Evolutionary conservation across 345 rosid species (phyloP).

Genomic region (Hypericum androsaemum): DNA sequence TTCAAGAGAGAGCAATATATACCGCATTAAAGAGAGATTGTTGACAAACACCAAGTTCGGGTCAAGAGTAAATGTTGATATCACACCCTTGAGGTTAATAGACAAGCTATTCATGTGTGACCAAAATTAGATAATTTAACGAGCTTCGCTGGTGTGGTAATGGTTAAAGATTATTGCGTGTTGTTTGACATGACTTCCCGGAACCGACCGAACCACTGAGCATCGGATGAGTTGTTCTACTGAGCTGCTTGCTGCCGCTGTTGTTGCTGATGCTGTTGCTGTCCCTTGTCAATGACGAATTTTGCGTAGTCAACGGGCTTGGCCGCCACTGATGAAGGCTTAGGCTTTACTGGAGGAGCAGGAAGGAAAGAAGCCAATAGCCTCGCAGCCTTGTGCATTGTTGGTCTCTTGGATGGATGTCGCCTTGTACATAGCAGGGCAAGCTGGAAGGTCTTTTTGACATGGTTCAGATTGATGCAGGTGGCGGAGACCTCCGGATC

Average conservation of each 20-base stretch:
- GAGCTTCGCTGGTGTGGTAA: not conserved
- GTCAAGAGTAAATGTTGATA: too few species aligned
- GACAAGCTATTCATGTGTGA: not conserved
- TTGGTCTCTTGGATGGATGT: slow-evolving; percentile 64
- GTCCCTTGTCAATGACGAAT: slow-evolving; percentile 35
- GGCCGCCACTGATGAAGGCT: slow-evolving; percentile 18
- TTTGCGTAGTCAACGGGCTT: slow-evolving; percentile 40
- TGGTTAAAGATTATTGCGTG: slow-evolving; percentile 25
- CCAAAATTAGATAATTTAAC: not conserved
- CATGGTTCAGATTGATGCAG: slow-evolving; percentile 50
- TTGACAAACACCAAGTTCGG: too few species aligned
- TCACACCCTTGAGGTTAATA: too few species aligned
- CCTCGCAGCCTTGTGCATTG: slow-evolving; percentile 80
- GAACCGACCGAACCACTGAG: slow-evolving; percentile 63
- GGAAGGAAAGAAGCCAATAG: slow-evolving; percentile 63
- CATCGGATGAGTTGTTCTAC: slow-evolving; percentile 42
- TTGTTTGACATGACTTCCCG: slow-evolving; percentile 61
- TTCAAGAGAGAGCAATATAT: too few species aligned
- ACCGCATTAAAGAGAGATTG: too few species aligned
- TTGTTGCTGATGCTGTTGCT: slow-evolving; percentile 24
- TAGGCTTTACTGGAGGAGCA: slow-evolving; percentile 33
- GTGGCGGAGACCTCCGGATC: slow-evolving; percentile 84
- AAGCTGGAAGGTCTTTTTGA: slow-evolving; percentile 64
- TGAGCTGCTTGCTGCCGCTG: slow-evolving; percentile 16
- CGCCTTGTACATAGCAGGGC: slow-evolving; percentile 74